phyloP scores from a whole-genome alignment of 805 yeast species.

The Yarrowia sp. region DNA sequence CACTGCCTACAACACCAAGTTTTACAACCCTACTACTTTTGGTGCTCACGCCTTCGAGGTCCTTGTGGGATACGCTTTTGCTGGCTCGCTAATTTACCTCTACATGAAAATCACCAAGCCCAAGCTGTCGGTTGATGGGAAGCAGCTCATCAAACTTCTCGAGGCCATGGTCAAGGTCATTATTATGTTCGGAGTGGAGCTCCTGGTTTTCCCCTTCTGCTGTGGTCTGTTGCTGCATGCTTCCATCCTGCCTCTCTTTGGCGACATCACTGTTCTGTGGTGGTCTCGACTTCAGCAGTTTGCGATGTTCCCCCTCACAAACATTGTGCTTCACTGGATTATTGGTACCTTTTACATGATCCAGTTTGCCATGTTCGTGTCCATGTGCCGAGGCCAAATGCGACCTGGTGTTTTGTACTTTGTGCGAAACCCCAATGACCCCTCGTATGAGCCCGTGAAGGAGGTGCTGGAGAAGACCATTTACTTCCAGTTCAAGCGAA shows the following conservation, averaged over 20 bases:
- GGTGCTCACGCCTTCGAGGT: constrained; percentile 8
- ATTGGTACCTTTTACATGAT: constrained; percentile 86
- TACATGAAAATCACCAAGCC: constrained; percentile 3
- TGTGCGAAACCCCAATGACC: constrained; percentile 92
- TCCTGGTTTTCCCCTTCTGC: constrained; percentile 78
- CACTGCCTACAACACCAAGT: not conserved
- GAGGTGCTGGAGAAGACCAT: constrained; percentile 83
- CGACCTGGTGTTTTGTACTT: constrained; percentile 89
- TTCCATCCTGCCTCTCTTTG: constrained; percentile 59
- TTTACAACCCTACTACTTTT: constrained; percentile 11
- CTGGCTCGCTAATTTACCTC: not conserved
- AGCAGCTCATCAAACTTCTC: constrained; percentile 30
- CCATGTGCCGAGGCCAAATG: constrained; percentile 74
- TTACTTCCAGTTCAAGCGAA: constrained; percentile 65
- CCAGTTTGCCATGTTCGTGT: constrained; percentile 78
- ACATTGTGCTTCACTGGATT: constrained; percentile 52
- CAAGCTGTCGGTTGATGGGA: not conserved
- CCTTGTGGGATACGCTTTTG: not conserved
- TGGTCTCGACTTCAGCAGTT: constrained; percentile 1
- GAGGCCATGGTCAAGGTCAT: constrained; percentile 69
- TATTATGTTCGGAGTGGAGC: constrained; percentile 69
- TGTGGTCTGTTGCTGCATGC: constrained; percentile 79
- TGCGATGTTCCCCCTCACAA: constrained; percentile 32
- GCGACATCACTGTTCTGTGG: constrained; percentile 25
- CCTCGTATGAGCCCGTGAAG: constrained; percentile 78